Evolutionary conservation across 2,329 filamentous ascomycete species (phyloP).

Genomic region (Cucurbitaria berberidis): DNA sequence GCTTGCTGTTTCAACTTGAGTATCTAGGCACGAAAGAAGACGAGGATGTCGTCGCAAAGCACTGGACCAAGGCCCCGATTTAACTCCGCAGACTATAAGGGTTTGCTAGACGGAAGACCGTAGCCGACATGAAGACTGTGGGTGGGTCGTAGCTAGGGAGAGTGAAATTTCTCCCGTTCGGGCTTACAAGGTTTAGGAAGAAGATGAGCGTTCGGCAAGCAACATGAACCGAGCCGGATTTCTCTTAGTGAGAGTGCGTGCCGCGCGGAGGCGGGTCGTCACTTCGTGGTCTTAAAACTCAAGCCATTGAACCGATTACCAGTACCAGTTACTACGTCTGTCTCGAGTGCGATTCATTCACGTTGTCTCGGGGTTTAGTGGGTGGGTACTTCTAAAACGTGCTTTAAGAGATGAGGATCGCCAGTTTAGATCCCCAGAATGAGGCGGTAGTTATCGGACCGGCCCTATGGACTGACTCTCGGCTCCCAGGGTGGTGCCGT

Average conservation of each 20-base stretch:
- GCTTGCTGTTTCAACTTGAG: conserved; percentile 4
- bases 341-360: neutral
- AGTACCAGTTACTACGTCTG: no score
- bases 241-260: neutral
- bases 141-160: neutral
- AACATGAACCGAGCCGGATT: neutral
- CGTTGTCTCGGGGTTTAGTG: neutral
- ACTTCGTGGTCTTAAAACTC: neutral
- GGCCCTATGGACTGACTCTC: neutral
- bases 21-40: conserved; percentile 7
- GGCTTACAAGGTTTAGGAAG: neutral
- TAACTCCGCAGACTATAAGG: neutral
- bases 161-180: neutral
- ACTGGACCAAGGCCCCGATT: conserved; percentile 1
- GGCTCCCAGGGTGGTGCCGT: no score
- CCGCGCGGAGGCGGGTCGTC: neutral
- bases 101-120: neutral
- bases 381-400: neutral
- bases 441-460: neutral
- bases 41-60: conserved; percentile 4
- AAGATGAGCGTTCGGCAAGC: neutral
- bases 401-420: neutral
- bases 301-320: no score
- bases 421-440: neutral
- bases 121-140: neutral